These are phyloP conservation scores for Thermothelomyces thermophilus DNA, from an alignment of 2,329 filamentous ascomycete genomes.

Conservation along the genomic window DNA sequence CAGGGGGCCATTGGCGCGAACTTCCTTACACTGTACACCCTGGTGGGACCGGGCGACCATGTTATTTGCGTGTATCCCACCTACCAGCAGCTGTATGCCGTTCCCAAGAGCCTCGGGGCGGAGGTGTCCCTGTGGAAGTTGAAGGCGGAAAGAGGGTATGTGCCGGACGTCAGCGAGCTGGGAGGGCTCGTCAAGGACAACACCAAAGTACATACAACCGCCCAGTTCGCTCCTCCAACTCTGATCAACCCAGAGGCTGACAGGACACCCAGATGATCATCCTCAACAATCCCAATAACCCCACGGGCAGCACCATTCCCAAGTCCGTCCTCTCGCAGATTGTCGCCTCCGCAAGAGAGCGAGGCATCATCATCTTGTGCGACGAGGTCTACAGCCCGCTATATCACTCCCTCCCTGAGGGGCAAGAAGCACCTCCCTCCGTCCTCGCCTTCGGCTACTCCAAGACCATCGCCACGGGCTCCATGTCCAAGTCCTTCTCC, in stretches of 20 bases:
- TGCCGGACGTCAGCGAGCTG: slow-evolving; percentile 61
- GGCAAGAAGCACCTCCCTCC: slow-evolving; percentile 54
- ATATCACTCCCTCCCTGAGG: slow-evolving; percentile 58
- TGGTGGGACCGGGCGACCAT: slow-evolving; percentile 70
- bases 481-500: slow-evolving; percentile 79
- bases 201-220: slow-evolving; percentile 63
- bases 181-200: slow-evolving; percentile 57
- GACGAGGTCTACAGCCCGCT: slow-evolving; percentile 83
- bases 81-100: slow-evolving; percentile 75
- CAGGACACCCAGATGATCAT: slow-evolving; percentile 38
- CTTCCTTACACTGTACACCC: slow-evolving; percentile 67
- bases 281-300: slow-evolving; percentile 73
- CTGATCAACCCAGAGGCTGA: neutral
- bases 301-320: slow-evolving; percentile 65
- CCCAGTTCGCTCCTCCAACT: neutral
- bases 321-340: slow-evolving; percentile 54
- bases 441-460: slow-evolving; percentile 65
- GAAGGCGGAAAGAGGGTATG: slow-evolving; percentile 55
- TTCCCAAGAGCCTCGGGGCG: slow-evolving; percentile 68
- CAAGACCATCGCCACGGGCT: slow-evolving; percentile 66
- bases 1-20: slow-evolving; percentile 82
- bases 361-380: slow-evolving; percentile 60
- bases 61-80: slow-evolving; percentile 82
- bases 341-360: slow-evolving; percentile 54
- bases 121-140: slow-evolving; percentile 73